Percentiles rank a stretch among this genome's conserved stretches.
These are phyloP conservation scores for Diaporthe vexans DNA, from an alignment of 2,329 filamentous ascomycete genomes.

Conservation along the genomic window DNA sequence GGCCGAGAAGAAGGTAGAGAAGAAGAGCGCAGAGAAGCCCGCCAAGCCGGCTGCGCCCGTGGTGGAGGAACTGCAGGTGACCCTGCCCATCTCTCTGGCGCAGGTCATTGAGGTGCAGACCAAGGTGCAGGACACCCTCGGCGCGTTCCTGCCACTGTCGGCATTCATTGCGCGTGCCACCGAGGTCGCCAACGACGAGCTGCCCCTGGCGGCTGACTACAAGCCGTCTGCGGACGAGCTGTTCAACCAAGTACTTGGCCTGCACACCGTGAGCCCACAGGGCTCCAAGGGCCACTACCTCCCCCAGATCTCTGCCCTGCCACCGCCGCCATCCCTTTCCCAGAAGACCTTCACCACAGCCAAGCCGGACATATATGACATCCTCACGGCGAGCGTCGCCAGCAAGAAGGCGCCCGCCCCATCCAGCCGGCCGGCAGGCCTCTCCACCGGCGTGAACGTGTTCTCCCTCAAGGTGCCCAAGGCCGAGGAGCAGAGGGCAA, in stretches of 20 bases:
- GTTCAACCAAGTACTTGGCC: conserved; percentile 89
- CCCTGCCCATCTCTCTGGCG: conserved; percentile 82
- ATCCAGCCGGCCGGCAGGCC: conserved; percentile 60
- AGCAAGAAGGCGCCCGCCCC: conserved; percentile 47
- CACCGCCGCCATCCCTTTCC: conserved; percentile 57
- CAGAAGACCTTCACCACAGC: conserved; percentile 56
- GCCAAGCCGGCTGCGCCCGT: conserved; percentile 56
- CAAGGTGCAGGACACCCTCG: conserved; percentile 82
- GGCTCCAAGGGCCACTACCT: conserved; percentile 74
- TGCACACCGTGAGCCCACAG: conserved; percentile 62
- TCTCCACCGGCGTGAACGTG: conserved; percentile 73
- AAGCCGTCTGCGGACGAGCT: conserved; percentile 83
- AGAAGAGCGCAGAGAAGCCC: conserved; percentile 52
- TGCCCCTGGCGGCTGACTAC: conserved; percentile 76
- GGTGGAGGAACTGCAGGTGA: conserved; percentile 69
- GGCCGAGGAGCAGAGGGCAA: conserved; percentile 85
- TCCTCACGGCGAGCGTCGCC: conserved; percentile 67
- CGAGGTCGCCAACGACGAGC: conserved; percentile 87
- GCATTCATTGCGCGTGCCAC: conserved; percentile 89
- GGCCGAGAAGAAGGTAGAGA: conserved; percentile 65
- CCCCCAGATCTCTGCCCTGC: conserved; percentile 77
- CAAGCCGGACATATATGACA: conserved; percentile 84
- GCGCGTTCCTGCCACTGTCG: conserved; percentile 84
- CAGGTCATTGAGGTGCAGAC: conserved; percentile 86
- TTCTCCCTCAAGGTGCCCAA: conserved; percentile 86